phyloP scores from a whole-genome alignment of 169 alveolate genomes.

The Plasmodium chabaudi region DNA sequence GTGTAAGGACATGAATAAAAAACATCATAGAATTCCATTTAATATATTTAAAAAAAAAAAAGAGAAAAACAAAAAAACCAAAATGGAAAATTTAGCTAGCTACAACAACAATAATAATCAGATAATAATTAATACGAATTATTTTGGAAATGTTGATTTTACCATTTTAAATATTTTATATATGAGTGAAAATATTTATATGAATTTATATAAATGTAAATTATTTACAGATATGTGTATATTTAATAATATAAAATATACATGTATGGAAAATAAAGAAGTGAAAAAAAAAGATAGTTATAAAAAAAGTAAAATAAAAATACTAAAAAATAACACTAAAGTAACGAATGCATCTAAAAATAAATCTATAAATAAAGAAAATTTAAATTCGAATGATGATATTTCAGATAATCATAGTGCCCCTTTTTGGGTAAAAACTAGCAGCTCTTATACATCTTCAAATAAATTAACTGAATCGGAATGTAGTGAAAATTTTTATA shows the following conservation, averaged over 20 bases:
- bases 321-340: neutral
- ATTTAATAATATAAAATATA: slow-evolving; percentile 60
- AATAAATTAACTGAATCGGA: too few relatives aligned
- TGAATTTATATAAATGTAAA: slow-evolving; percentile 52
- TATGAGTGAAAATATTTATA: slow-evolving; percentile 37
- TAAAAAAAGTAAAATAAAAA: neutral
- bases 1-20: slow-evolving; percentile 18
- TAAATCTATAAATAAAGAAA: neutral
- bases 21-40: slow-evolving; percentile 4
- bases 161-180: slow-evolving; percentile 24
- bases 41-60: slow-evolving; percentile 13
- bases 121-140: slow-evolving; percentile 28
- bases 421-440: too few relatives aligned
- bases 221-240: slow-evolving; percentile 74
- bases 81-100: neutral
- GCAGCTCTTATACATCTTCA: too few relatives aligned
- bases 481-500: too few relatives aligned
- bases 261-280: slow-evolving; percentile 37
- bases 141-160: slow-evolving; percentile 39
- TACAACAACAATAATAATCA: slow-evolving; percentile 3
- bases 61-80: too few relatives aligned
- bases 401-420: neutral
- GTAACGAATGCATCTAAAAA: too few relatives aligned
- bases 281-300: slow-evolving; percentile 19
- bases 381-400: neutral